Base-by-base conservation (phyloP, 169 alveolate genomes). In the Babesia ovis region DNA sequence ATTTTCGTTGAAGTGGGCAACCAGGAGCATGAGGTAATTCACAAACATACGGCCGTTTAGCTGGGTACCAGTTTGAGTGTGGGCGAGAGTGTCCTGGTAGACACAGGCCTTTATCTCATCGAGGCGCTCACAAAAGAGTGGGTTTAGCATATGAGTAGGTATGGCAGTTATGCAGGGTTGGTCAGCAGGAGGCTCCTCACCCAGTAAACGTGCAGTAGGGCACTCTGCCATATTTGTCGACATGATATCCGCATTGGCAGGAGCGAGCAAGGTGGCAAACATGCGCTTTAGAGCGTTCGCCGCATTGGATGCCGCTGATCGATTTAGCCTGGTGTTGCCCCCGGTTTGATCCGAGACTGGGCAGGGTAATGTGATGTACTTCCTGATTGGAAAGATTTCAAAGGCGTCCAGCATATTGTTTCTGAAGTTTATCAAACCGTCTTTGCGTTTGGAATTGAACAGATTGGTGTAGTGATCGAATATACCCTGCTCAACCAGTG, bases 401-500 rank as follows among this genome's bases (percentile, higher is more conserved):
- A 77, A 77, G 6, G 86, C 79, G 51, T 77, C 86, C 25, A 77
- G 37, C 86, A 77, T 77, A 37, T 68, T 61, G 37, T 77, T 77
- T 29, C 54, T 77, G 58, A 64, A 64, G 31, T 77, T 68, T 4
- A 62, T 53, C 27, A 39, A 23, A 50, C 51, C 27, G 2, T 68
- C 74, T 23, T 37, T 58, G 48, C 69, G 68, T 31, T 35, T 37
- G 32, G 46, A 59, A 70, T 61, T 59, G 60, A 77, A 67, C 3
- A 77, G 34, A 55, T 77, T 68, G 60, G 71, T 25, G 48, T 77
- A 77, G 73, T 77, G 67, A 1, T 64, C 81, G 39, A 77, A 77
- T 35, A 77, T 62, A 8, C 86, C 86, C 74, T 77, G 86, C 29
- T 77, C 86, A 46, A 77, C 86, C 32, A 77, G 73, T 43, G 81